phyloP scores from a whole-genome alignment of 1,139 yeast genomes.

The Fermentozyma sake region DNA sequence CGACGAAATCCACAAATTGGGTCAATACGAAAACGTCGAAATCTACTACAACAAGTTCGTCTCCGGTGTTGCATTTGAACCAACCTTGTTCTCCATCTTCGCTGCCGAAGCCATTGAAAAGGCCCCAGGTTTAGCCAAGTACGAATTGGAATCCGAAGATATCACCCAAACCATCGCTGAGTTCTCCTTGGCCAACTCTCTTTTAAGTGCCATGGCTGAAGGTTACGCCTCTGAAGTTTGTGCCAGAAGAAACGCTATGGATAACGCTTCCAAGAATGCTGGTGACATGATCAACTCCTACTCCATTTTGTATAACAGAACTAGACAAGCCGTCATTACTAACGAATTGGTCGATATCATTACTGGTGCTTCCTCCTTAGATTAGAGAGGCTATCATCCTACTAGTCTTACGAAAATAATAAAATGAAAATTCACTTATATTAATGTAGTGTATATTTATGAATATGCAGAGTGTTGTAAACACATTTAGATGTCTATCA shows the following conservation, averaged over 20 bases:
- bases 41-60: slow-evolving; percentile 84
- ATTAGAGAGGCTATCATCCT: slow-evolving; percentile 49
- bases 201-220: slow-evolving; percentile 91
- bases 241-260: slow-evolving; percentile 99
- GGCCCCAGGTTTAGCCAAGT: slow-evolving; percentile 84
- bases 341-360: slow-evolving; percentile 98
- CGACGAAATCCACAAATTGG: slow-evolving; percentile 71
- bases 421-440: no score
- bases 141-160: slow-evolving; percentile 78
- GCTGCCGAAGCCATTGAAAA: slow-evolving; percentile 69
- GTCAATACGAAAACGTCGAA: slow-evolving; percentile 73
- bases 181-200: slow-evolving; percentile 85
- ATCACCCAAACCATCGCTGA: slow-evolving; percentile 64
- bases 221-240: slow-evolving; percentile 98
- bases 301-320: slow-evolving; percentile 97
- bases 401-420: no score
- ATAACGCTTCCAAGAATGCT: slow-evolving; percentile 98
- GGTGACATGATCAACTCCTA: slow-evolving; percentile 96
- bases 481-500: no score
- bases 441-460: no score
- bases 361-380: slow-evolving; percentile 99
- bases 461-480: no score
- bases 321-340: slow-evolving; percentile 99
- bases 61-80: slow-evolving; percentile 87
- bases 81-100: slow-evolving; percentile 64